phyloP scores from a whole-genome alignment of 1,284 basidiomycete species.

The Salmacisia buchloeana region DNA sequence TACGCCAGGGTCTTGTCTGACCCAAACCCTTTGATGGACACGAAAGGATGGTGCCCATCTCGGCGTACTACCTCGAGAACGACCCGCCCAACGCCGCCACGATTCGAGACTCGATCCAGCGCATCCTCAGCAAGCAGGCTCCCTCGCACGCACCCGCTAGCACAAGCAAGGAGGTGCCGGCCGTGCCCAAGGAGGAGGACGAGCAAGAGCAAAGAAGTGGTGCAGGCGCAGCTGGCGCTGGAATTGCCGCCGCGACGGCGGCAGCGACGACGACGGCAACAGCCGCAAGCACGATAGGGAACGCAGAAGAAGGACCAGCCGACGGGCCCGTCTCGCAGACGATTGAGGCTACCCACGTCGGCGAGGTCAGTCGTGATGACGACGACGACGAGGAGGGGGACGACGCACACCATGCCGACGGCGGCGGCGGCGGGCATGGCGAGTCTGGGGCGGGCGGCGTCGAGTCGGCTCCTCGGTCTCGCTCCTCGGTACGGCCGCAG shows the following conservation, averaged over 20 bases:
- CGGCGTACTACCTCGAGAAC: constrained; percentile 42
- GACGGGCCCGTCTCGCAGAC: not conserved
- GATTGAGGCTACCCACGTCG: not conserved
- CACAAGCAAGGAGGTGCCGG: not conserved
- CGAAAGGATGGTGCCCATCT: constrained; percentile 44
- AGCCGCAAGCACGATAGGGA: not conserved
- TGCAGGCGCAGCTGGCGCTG: too few species aligned
- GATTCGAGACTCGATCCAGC: constrained; percentile 24
- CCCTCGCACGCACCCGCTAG: not conserved
- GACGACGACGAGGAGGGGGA: too few species aligned
- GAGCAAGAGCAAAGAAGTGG: too few species aligned
- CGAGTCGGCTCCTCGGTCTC: too few species aligned
- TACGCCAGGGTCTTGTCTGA: not conserved
- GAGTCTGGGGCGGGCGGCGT: too few species aligned
- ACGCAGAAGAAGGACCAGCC: not conserved
- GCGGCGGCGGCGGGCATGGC: too few species aligned
- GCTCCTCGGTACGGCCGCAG: too few species aligned
- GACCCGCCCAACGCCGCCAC: constrained; percentile 41
- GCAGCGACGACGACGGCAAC: not conserved
- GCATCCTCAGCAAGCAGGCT: not conserved
- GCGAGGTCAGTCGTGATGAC: too few species aligned
- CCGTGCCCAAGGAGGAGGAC: too few species aligned
- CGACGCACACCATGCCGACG: too few species aligned
- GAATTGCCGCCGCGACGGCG: not conserved
- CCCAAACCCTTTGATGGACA: not conserved